Evolutionary conservation across 495 filamentous ascomycete species (phyloP).

Genomic region (Talaromyces wortmannii): DNA sequence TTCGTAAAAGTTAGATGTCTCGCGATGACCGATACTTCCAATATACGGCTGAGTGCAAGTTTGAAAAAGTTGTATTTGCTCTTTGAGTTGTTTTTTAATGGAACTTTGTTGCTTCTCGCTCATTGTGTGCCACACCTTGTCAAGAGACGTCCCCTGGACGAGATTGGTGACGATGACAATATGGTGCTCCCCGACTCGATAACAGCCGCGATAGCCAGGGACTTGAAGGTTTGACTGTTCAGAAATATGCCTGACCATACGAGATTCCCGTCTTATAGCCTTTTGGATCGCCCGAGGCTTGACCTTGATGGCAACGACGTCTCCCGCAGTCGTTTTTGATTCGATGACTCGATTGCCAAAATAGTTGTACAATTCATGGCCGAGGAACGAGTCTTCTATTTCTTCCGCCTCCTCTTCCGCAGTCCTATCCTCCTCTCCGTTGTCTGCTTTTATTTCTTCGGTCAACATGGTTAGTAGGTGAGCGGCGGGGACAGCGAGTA

Average conservation of each 20-base stretch:
- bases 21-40: background rate
- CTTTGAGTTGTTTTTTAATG: constrained; percentile 5
- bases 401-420: background rate
- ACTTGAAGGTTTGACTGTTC: constrained; percentile 4
- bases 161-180: constrained; percentile 5
- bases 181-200: constrained; percentile 1
- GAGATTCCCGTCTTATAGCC: constrained; percentile 1
- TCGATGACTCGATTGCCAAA: constrained; percentile 6
- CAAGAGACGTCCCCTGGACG: constrained; percentile 3
- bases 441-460: too few species aligned
- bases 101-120: background rate
- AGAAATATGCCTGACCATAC: constrained; percentile 7
- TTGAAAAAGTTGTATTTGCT: constrained; percentile 3
- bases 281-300: constrained; percentile 2
- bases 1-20: constrained; percentile 1
- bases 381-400: background rate
- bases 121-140: constrained; percentile 7
- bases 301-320: constrained; percentile 4
- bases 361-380: constrained; percentile 5
- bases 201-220: constrained; percentile 1
- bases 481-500: too few species aligned
- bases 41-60: constrained; percentile 4
- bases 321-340: background rate
- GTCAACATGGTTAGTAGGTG: too few species aligned
- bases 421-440: too few species aligned